Conservation (phyloP, 768 basidiomycete species). For the Coprinellus aureogranulatus region DNA sequence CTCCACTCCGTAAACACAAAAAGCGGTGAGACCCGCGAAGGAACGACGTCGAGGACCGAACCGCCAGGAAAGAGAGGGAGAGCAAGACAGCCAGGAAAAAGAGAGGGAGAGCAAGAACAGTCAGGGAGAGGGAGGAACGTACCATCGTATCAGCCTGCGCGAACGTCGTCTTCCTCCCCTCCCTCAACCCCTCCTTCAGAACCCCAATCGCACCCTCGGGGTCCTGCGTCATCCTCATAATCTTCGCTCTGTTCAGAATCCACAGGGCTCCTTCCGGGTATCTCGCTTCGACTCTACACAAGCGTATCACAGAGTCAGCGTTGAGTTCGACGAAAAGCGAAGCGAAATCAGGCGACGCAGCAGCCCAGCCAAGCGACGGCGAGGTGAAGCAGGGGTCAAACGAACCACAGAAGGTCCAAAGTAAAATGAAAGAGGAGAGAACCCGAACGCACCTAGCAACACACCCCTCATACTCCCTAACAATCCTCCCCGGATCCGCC, state of each 20-base stretch:
- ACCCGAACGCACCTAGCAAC: conserved; percentile 59
- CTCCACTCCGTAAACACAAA: no score
- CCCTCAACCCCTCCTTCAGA: conserved; percentile 55
- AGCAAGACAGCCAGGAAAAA: neutral
- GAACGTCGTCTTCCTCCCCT: conserved; percentile 55
- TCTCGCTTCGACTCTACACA: conserved; percentile 45
- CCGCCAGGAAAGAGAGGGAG: neutral
- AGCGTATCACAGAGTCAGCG: neutral
- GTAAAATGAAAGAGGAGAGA: neutral
- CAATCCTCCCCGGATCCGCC: conserved; percentile 63
- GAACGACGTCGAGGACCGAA: no score
- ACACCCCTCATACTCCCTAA: conserved; percentile 61
- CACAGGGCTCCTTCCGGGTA: conserved; percentile 71
- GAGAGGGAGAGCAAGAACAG: neutral
- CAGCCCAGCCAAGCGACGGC: no score
- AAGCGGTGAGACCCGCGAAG: neutral
- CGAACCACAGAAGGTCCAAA: no score
- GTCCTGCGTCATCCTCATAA: conserved; percentile 68
- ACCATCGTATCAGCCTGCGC: conserved; percentile 73
- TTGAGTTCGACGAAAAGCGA: no score
- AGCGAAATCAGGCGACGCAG: no score
- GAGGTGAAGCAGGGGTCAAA: no score
- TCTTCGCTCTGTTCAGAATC: conserved; percentile 70
- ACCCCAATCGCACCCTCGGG: conserved; percentile 63
- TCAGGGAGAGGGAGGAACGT: conserved; percentile 16